Evolutionary conservation across 441 rosid genomes (phyloP).

Genomic region (Corymbia calophylla): DNA sequence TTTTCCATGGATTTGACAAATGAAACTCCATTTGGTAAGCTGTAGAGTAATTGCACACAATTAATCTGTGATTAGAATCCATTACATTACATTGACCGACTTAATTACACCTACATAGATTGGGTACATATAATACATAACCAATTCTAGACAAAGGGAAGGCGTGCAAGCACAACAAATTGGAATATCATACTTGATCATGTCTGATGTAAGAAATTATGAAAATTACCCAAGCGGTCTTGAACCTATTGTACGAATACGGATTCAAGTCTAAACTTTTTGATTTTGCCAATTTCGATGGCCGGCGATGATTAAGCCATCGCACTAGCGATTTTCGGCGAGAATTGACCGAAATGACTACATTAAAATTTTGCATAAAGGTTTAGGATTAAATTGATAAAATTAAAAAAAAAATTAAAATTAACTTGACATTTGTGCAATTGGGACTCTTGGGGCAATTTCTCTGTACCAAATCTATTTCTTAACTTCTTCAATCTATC

Average conservation of each 20-base stretch:
- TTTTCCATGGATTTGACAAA: neutral
- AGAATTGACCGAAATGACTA: neutral
- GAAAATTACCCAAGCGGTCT: neutral
- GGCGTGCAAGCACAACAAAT: neutral
- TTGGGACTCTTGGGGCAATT: neutral
- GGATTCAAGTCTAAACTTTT: neutral
- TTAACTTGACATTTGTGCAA: neutral
- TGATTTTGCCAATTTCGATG: neutral
- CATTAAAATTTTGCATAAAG: fast-evolving
- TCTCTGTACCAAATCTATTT: fast-evolving
- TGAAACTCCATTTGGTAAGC: neutral
- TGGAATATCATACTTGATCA: neutral
- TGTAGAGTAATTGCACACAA: neutral
- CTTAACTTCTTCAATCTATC: neutral
- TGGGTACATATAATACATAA: neutral
- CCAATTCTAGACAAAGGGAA: neutral
- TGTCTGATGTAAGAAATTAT: neutral
- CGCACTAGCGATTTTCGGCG: fast-evolving
- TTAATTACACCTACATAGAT: neutral
- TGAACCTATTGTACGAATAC: fast-evolving
- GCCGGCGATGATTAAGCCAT: fast-evolving
- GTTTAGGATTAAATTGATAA: neutral
- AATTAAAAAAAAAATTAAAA: neutral
- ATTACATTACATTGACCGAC: neutral
- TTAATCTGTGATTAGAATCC: neutral